Evolutionary conservation across 1,284 basidiomycete genomes (phyloP).

Genomic region (Cutaneotrichosporon cyanovorans): DNA sequence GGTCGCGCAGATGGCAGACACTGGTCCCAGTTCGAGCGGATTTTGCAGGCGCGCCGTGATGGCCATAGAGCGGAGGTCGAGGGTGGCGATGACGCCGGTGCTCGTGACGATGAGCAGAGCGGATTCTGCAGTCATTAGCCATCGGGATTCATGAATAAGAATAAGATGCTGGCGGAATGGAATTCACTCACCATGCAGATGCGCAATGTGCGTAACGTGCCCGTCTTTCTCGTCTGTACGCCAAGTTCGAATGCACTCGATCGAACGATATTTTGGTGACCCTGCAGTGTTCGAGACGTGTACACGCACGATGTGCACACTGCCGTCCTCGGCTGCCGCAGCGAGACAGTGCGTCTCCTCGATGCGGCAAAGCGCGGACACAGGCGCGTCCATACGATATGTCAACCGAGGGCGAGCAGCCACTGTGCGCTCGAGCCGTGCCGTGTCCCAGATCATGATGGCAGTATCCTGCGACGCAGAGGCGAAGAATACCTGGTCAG

Average conservation of each 20-base stretch:
- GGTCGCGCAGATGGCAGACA: slow-evolving; percentile 72
- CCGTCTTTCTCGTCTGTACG: slow-evolving; percentile 22
- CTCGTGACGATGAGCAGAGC: slow-evolving; percentile 74
- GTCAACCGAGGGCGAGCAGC: slow-evolving; percentile 43
- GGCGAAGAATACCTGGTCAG: slow-evolving; percentile 90
- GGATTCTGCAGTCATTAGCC: slow-evolving; percentile 30
- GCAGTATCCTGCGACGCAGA: slow-evolving; percentile 78
- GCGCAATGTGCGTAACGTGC: slow-evolving; percentile 27
- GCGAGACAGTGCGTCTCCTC: slow-evolving; percentile 82
- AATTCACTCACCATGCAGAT: slow-evolving; percentile 28
- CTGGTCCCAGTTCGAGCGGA: slow-evolving; percentile 75
- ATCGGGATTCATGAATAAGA: no score
- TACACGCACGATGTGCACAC: slow-evolving; percentile 72
- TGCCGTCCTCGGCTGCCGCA: slow-evolving; percentile 77
- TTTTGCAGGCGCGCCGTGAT: slow-evolving; percentile 68
- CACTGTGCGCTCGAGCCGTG: slow-evolving; percentile 67
- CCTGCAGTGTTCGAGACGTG: slow-evolving; percentile 57
- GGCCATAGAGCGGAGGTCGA: slow-evolving; percentile 81
- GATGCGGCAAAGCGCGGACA: slow-evolving; percentile 71
- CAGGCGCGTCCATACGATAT: slow-evolving; percentile 52
- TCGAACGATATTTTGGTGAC: slow-evolving; percentile 66
- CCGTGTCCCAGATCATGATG: slow-evolving; percentile 76
- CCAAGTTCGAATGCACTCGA: slow-evolving; percentile 56
- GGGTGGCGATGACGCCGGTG: slow-evolving; percentile 63
- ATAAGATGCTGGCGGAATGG: no score